These are phyloP conservation scores for Boletus rufocinnamomeus DNA, from an alignment of 768 basidiomycete species.

Conservation along the genomic window DNA sequence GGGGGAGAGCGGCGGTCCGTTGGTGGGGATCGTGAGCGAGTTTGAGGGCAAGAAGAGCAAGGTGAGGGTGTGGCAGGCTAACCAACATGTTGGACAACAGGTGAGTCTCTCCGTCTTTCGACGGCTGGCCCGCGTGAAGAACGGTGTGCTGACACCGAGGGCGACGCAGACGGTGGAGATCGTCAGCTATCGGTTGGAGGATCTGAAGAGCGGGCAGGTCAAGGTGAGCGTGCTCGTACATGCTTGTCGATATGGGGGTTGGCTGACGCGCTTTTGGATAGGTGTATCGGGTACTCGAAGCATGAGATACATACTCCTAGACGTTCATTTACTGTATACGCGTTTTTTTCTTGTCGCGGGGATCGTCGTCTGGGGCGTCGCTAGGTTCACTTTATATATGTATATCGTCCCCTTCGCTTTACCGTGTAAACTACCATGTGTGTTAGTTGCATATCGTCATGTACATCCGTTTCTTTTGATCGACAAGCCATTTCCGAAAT, in stretches of 20 bases:
- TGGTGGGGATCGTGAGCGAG: slow-evolving; percentile 78
- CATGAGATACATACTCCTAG: slow-evolving; percentile 24
- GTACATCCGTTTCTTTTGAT: background rate
- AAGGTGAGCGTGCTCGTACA: slow-evolving; percentile 49
- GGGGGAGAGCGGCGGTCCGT: slow-evolving; percentile 39
- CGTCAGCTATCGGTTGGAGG: slow-evolving; percentile 86
- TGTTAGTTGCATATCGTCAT: background rate
- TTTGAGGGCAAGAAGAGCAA: slow-evolving; percentile 88
- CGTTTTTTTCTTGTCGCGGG: background rate
- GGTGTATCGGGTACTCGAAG: slow-evolving; percentile 45
- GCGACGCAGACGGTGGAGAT: slow-evolving; percentile 61
- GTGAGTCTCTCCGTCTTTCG: slow-evolving; percentile 44
- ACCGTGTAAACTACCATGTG: background rate
- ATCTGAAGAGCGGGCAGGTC: slow-evolving; percentile 81
- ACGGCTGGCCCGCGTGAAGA: slow-evolving; percentile 32
- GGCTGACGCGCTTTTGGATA: slow-evolving; percentile 23
- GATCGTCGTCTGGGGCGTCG: background rate
- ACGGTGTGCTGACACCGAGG: slow-evolving; percentile 39
- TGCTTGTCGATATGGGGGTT: background rate
- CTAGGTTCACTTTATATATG: background rate
- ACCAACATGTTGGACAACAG: slow-evolving; percentile 82
- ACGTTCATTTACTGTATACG: background rate
- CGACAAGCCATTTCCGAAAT: background rate
- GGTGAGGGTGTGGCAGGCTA: slow-evolving; percentile 82
- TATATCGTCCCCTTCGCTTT: background rate